Base-by-base conservation (phyloP, 805 yeast genomes). In the Candida jianshihensis region DNA sequence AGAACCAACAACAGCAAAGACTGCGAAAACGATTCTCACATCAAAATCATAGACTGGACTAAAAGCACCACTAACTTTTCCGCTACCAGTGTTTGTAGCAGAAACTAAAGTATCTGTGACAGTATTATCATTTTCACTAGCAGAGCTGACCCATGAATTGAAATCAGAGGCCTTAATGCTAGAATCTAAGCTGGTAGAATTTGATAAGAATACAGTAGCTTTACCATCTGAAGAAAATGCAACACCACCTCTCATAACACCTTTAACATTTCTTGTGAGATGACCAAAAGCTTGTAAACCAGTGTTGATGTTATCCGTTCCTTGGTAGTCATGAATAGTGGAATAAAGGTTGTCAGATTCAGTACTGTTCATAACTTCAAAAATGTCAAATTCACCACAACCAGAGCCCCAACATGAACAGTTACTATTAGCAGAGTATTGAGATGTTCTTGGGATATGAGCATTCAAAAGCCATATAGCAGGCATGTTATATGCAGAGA, bases 371-470 rank as follows among this genome's bases (percentile, higher is more conserved):
- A 78, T 71, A 28, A 76, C 78, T 61, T 82, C 90, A 53, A 81
- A 81, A 46, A 80, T 71, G 59, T 81, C 90, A 47, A 75, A 79
- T 58, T 81, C 88, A 55, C 89, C 88, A 59, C 88, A 79, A 10
- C 89, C 90, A 20, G 81, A 69, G 31, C 71, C 64, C 89, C 89
- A 81, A 51, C 87, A 78, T 6, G 87, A 79, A 57, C 88, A 81
- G 53, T 74, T 75, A 26, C 63, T 61, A 45, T 74, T 75, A 5
- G 60, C 42, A 33, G 80, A 76, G 53, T 80, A 81, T 58, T 81
- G 88, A 4, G 88, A 63, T 15, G 88, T 81, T 65, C 89, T 71
- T 44, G 87, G 81, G 40, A 81, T 79, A 46, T 75, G 70, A 21
- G 85, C 81, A 46, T 81, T 81, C 51, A 81, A 63, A 41, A 81